Base-by-base conservation (phyloP, 208 protist species). In the Jaenimonas drosophilae region DNA sequence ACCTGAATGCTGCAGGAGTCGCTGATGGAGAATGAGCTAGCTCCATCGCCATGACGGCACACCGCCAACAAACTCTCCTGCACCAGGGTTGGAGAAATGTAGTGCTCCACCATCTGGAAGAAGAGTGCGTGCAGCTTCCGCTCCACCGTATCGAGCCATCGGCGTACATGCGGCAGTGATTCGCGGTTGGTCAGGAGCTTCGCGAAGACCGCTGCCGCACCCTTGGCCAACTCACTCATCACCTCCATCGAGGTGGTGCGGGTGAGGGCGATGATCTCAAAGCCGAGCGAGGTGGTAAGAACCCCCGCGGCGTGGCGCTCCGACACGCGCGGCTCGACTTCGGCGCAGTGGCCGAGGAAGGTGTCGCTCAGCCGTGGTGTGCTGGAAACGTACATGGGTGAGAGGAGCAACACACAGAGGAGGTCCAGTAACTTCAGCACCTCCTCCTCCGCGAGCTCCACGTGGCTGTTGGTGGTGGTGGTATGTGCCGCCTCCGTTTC, bases 141-240 rank as follows among this genome's bases (percentile, higher is more conserved):
- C 59, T 91, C 81, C 12, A 90, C 49, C 7, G 81, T 91, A 19
- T 89, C 86, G 21, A 91, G 41, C 82, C 86, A 94, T 32, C 59
- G 70, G 54, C 74, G 74, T 28, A 88, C 74, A 17, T 70, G 27
- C 2, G 61, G 39, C 33, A 94, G 55, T 7, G 74, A 85, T n/a
- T n/a, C n/a, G 1, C 58, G 39, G 19, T 69, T 59, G 19, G 57
- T 63, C 41, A 94, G 59, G n/a, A 91, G 66, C 20, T 87, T 62
- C 23, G 71, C 45, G 39, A 94, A 73, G 17, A 88, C 69, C 21
- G 79, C 65, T 21, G 76, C 81, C 38, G 76, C 78, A n/a, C 81
- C 81, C 21, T 70, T 71, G 7, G 78, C 86, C 6, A 94, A 64
- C 56, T 88, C 64, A 41, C 43, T 29, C 78, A 91, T 85, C 31